Evolutionary conservation across 1,139 yeast genomes (phyloP).

Genomic region (Waltiozyma solani): DNA sequence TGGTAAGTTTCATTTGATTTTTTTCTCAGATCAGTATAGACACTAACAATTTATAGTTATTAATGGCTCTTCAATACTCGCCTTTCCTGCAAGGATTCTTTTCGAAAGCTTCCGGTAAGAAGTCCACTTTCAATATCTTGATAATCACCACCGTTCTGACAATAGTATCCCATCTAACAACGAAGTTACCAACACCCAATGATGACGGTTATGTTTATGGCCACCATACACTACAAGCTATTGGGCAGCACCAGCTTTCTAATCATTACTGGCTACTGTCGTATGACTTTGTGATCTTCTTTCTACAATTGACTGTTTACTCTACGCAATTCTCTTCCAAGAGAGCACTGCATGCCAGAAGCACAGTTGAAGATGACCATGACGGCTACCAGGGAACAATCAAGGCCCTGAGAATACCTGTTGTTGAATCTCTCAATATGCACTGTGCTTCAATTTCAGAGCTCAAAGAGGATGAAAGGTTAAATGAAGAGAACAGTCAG

Average conservation of each 20-base stretch:
- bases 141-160: conserved; percentile 6
- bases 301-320: conserved; percentile 11
- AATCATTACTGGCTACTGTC: conserved; percentile 9
- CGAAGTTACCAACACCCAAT: conserved; percentile 13
- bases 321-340: conserved; percentile 8
- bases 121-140: conserved; percentile 8
- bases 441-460: conserved; percentile 8
- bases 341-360: neutral
- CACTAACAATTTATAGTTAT: conserved; percentile 5
- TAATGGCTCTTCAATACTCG: conserved; percentile 5
- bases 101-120: conserved; percentile 6
- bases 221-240: conserved; percentile 15
- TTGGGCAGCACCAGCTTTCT: conserved; percentile 14
- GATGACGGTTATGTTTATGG: conserved; percentile 17
- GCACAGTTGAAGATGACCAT: conserved; percentile 2
- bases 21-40: neutral
- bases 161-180: conserved; percentile 7
- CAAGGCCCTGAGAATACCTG: conserved; percentile 5
- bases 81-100: conserved; percentile 5
- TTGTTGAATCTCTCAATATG: conserved; percentile 9
- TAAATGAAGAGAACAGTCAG: conserved; percentile 1
- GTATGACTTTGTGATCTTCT: conserved; percentile 11
- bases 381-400: conserved; percentile 11
- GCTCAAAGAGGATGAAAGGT: conserved; percentile 10
- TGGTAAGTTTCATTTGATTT: conserved; percentile 5